Evolutionary conservation across 2,329 filamentous ascomycete species (phyloP), one percentile per base, ranked within the genome.

Genomic region (Pseudogymnoascus sp.): DNA sequence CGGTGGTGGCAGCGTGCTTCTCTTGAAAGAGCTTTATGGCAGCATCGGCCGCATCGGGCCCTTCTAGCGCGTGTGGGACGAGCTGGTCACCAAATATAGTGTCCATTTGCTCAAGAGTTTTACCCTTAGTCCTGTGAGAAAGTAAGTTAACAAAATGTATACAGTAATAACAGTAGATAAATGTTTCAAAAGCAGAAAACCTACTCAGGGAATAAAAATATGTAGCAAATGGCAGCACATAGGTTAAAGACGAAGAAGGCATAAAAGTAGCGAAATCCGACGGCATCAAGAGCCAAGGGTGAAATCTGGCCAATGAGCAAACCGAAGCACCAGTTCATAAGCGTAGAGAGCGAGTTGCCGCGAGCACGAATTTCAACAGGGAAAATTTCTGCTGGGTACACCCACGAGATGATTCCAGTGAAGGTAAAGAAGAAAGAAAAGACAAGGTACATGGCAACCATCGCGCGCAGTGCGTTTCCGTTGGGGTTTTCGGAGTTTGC

Each of bases 381-480:
- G 74, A 82, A 86, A 21, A 86, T 79, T 66, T 84, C 81, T 2
- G 79, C 74, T 0, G 82, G 78, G 57, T 83, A 71, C 52, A 81
- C 77, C 81, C 81, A 83, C 1, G 81, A 81, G 0, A 83, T 76
- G 1, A 75, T 79, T 15, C 78, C 78, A 61, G 77, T 77, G 13
- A 79, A 79, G 0, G 78, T 77, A 75, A 79, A 83, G 62, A 67
- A 68, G 37, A 63, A 59, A 1, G 66, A 69, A 62, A 73, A 72
- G 61, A 83, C 71, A 62, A 83, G 79, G 0, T 79, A 78, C 0
- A 83, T 78, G 1, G 79, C 79, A 4, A 75, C 80, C 80, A 81
- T 84, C 8, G 81, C 81, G 0, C 70, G 67, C 2, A 72, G 62
- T 35, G 78, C 80, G 0, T 74, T 74, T 28, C 68, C 65, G 64